These are phyloP conservation scores for Sarocladium brachiariae DNA, from an alignment of 2,329 filamentous ascomycete genomes.

Conservation along the genomic window DNA sequence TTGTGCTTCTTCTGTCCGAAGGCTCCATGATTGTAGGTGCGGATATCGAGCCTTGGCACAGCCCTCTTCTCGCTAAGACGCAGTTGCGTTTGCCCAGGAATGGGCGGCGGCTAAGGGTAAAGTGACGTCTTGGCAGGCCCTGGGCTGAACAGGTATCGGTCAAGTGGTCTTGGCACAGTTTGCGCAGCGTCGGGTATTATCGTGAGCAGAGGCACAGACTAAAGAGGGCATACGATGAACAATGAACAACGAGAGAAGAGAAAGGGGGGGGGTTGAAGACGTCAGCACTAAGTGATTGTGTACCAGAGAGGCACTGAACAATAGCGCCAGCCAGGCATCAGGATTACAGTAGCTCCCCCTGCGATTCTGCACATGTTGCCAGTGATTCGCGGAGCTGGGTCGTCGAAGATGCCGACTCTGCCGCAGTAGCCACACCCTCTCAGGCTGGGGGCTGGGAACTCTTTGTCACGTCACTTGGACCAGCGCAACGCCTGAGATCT, in stretches of 20 bases:
- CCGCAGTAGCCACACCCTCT: constrained; percentile 1
- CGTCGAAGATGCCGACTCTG: background rate
- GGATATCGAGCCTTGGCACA: background rate
- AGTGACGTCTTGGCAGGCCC: background rate
- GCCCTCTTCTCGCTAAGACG: too few species aligned
- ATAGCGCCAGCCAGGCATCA: background rate
- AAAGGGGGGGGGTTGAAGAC: background rate
- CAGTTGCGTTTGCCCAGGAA: too few species aligned
- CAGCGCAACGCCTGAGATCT: too few species aligned
- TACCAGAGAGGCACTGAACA: background rate
- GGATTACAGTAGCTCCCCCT: background rate
- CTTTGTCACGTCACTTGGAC: too few species aligned
- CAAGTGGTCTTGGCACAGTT: too few species aligned
- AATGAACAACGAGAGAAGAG: too few species aligned
- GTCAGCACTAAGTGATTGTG: background rate
- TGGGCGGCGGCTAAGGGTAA: too few species aligned
- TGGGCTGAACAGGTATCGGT: background rate
- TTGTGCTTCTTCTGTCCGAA: background rate
- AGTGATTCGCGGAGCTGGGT: background rate
- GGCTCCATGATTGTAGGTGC: background rate
- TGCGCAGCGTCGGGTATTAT: too few species aligned
- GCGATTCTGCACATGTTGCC: background rate
- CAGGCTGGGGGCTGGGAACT: background rate
- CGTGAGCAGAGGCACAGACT: too few species aligned
- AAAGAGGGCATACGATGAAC: background rate